phyloP scores from a whole-genome alignment of 352 stramenopile species.

The Chloridella minuta region DNA sequence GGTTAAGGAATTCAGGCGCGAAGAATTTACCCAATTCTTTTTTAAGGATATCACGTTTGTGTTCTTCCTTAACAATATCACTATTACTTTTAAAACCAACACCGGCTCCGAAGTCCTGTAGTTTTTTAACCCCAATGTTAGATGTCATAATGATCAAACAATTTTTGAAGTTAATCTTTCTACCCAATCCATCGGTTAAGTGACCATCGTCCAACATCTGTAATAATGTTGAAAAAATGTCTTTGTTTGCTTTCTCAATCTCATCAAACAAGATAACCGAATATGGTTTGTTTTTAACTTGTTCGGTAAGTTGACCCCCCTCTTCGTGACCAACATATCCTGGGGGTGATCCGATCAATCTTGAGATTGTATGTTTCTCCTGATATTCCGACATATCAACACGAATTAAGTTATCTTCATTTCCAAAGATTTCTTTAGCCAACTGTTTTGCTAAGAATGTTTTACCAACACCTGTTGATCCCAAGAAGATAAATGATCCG shows the following conservation, averaged over 20 bases:
- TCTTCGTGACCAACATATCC: conserved; percentile 75
- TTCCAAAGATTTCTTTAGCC: conserved; percentile 63
- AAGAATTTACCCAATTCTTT: conserved; percentile 58
- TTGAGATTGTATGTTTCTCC: conserved; percentile 60
- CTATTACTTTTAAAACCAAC: conserved; percentile 34
- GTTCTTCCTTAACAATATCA: conserved; percentile 24
- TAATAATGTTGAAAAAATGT: conserved; percentile 66
- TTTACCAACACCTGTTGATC: conserved; percentile 69
- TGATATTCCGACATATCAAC: conserved; percentile 96
- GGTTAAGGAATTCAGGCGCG: conserved; percentile 86
- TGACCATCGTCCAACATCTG: conserved; percentile 79
- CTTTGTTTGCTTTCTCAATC: conserved; percentile 84
- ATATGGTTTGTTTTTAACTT: conserved; percentile 58
- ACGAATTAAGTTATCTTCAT: conserved; percentile 61
- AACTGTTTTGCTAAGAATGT: conserved; percentile 67
- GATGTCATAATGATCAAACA: conserved; percentile 84
- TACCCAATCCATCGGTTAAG: conserved; percentile 67
- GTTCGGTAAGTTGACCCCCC: conserved; percentile 70
- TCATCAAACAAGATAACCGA: conserved; percentile 83
- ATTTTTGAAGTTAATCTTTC: conserved; percentile 82
- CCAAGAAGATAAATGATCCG: conserved; percentile 76
- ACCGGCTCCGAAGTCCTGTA: conserved; percentile 70
- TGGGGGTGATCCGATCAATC: conserved; percentile 61
- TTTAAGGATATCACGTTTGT: conserved; percentile 42
- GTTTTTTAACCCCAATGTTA: conserved; percentile 51